Conservation (phyloP, 345 rosid genomes). For the Brassica cretica region DNA sequence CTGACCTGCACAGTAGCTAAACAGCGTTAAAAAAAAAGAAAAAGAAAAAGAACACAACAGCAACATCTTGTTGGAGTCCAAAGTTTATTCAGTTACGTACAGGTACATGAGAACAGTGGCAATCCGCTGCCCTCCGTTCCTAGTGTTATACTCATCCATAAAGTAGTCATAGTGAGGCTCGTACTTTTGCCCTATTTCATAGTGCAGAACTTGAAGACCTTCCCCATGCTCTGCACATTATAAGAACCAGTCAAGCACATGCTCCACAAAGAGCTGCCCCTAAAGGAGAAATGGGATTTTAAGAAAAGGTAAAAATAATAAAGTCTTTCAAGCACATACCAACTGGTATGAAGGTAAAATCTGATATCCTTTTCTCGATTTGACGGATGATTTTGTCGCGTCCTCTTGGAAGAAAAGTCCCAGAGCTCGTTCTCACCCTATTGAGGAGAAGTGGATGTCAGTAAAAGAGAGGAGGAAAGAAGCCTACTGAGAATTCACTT, state of each 20-base stretch:
- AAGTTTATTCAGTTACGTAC: slow-evolving; percentile 47
- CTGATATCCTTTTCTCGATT: slow-evolving; percentile 86
- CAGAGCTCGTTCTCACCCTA: slow-evolving; percentile 93
- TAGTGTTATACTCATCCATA: slow-evolving; percentile 75
- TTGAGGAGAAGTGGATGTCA: slow-evolving; percentile 11
- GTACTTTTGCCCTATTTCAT: slow-evolving; percentile 90
- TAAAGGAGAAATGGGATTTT: slow-evolving; percentile 8
- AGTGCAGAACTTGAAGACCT: slow-evolving; percentile 94
- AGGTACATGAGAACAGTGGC: slow-evolving; percentile 98
- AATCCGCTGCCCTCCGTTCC: slow-evolving; percentile 92
- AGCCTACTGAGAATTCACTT: background rate
- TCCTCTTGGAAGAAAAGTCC: slow-evolving; percentile 79
- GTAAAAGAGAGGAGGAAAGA: slow-evolving; percentile 7
- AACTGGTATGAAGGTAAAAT: slow-evolving; percentile 81
- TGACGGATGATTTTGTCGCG: slow-evolving; percentile 67
- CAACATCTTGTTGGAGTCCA: background rate
- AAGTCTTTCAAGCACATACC: slow-evolving; percentile 47
- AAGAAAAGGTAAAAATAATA: background rate
- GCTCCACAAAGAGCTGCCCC: background rate
- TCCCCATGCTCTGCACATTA: slow-evolving; percentile 78
- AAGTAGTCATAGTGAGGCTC: slow-evolving; percentile 97
- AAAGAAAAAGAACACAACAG: background rate
- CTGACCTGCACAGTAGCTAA: slow-evolving; percentile 62
- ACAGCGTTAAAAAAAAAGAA: slow-evolving; percentile 4
- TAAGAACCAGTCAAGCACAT: slow-evolving; percentile 4